Evolutionary conservation across 192 early-diverging fungal species (phyloP).

Genomic region (Entomortierella beljakovae): DNA sequence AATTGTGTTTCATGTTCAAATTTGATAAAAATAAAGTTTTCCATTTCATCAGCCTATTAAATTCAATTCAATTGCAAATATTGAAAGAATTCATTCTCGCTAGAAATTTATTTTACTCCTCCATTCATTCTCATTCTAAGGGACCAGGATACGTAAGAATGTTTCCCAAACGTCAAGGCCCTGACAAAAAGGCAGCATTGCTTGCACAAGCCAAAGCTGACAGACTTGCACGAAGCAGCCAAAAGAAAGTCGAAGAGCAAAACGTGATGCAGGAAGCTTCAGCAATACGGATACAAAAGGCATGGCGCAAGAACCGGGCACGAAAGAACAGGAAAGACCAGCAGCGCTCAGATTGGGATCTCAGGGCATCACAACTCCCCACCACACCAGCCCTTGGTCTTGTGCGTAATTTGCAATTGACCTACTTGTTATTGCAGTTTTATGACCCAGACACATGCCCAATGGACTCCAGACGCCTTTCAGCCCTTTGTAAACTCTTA

Average conservation of each 20-base stretch:
- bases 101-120: too few relatives aligned
- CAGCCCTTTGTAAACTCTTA: constrained; percentile 37
- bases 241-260: constrained; percentile 29
- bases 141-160: too few relatives aligned
- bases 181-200: constrained; percentile 43
- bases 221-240: constrained; percentile 29
- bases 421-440: constrained; percentile 21
- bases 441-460: constrained; percentile 6
- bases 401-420: constrained; percentile 33
- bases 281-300: constrained; percentile 23
- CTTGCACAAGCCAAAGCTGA: constrained; percentile 49
- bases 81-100: too few relatives aligned
- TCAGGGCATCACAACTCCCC: not conserved
- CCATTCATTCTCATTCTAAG: too few relatives aligned
- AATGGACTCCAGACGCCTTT: constrained; percentile 18
- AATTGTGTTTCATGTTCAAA: too few relatives aligned
- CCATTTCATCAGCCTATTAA: too few relatives aligned
- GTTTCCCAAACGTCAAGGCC: constrained; percentile 34
- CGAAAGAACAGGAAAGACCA: not conserved
- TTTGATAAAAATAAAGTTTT: too few relatives aligned
- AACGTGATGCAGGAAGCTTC: constrained; percentile 16
- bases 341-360: constrained; percentile 39
- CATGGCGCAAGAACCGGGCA: not conserved
- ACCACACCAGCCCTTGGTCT: constrained; percentile 33
- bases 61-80: too few relatives aligned